Evolutionary conservation across 257 asterid species (phyloP), one percentile per base, ranked within the genome.

Genomic region (Solanum lycopersicoides): DNA sequence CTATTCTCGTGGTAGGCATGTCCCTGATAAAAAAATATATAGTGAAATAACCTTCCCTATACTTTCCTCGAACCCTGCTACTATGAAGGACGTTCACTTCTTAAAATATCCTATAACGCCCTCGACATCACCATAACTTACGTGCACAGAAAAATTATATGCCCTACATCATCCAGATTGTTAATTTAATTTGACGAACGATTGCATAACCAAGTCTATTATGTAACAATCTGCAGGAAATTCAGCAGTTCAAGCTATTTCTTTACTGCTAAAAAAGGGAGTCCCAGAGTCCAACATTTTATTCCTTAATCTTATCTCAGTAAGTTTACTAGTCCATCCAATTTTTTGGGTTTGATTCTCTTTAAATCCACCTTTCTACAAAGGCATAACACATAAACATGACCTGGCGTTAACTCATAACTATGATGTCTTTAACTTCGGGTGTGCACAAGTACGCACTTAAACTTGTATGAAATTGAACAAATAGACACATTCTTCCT

Each of bases 261-360:
- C 96, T 59, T 93, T 97, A 79, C 98, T 97, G 41, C 80, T 95
- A 86, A 88, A 92, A 95, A 97, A 95, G 92, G 99, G 99, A n/a
- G 99, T 97, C 86, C 99, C 97, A 4, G 99, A 97, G 89, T 88
- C 92, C 89, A 96, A 97, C 88, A 97, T 97, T 91, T 94, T 97
- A 90, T 97, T 97, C 93, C 99, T 97, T 60, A 97, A 95, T 91
- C 98, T 97, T 69, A 96, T 96, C 60, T 96, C 98, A 23, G 99
- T 96, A 91, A 94, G 98, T 92, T 15, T 18, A 4, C 73, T 79
- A 45, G 35, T 34, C 56, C 44, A 42, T 42, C 42, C 66, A 42
- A 13, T 21, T 41, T 10, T 5, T 12, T 12, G 18, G n/a, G n/a
- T 32, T 71, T 32, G 41, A 69, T 69, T 69, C 11, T 69, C 79